Evolutionary conservation across 2,329 filamentous ascomycete genomes (phyloP).

Genomic region (Ceratocystis alfenasii): DNA sequence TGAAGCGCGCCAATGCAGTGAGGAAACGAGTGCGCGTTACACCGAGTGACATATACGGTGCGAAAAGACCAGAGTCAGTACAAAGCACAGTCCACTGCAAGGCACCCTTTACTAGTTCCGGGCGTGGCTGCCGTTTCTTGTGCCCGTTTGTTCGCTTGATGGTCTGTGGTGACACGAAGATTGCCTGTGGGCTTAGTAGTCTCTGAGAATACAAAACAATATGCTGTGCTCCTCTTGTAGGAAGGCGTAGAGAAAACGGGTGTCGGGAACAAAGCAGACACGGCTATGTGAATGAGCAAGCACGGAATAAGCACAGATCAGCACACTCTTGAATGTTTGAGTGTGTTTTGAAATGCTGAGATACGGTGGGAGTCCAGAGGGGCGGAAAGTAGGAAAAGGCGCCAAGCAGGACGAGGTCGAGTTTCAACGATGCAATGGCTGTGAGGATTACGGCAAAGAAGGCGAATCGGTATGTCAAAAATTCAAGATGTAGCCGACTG

Average conservation of each 20-base stretch:
- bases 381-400: not conserved
- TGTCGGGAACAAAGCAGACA: not conserved
- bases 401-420: not conserved
- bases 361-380: not conserved
- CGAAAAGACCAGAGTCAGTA: not conserved
- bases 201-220: not conserved
- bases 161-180: constrained; percentile 9
- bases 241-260: not conserved
- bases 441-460: not conserved
- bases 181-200: not conserved
- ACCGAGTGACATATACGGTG: constrained; percentile 10
- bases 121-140: constrained; percentile 2
- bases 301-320: not conserved
- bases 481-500: not conserved
- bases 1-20: not conserved
- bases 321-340: not conserved
- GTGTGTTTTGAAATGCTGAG: not conserved
- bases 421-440: not conserved
- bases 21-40: constrained; percentile 1
- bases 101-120: constrained; percentile 7
- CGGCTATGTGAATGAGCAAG: not conserved
- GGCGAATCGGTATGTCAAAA: not conserved
- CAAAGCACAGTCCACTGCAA: constrained; percentile 9
- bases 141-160: constrained; percentile 4
- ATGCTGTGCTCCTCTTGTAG: not conserved